Conservation (phyloP, 2,329 filamentous ascomycete genomes). For the Aspergillus quadricinctus region DNA sequence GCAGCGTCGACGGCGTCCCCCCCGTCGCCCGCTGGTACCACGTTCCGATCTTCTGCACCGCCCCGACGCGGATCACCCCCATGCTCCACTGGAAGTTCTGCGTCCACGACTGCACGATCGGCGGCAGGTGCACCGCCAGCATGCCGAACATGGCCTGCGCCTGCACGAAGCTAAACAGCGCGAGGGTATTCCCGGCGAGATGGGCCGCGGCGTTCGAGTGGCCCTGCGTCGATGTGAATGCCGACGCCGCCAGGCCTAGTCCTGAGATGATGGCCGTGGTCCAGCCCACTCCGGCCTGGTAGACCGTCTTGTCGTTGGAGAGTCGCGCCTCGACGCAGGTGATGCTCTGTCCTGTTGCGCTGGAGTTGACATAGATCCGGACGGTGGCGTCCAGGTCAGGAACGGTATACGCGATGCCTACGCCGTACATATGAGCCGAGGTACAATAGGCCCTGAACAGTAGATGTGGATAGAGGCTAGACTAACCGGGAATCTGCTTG, state of each 20-base stretch:
- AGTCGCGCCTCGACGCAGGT: conserved; percentile 84
- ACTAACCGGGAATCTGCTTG: conserved; percentile 61
- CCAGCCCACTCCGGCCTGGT: conserved; percentile 85
- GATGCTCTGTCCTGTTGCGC: conserved; percentile 58
- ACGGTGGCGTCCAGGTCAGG: conserved; percentile 87
- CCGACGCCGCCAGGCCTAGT: conserved; percentile 75
- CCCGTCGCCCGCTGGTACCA: conserved; percentile 95
- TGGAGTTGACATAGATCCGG: conserved; percentile 72
- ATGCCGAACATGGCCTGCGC: conserved; percentile 86
- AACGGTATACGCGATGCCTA: conserved; percentile 76
- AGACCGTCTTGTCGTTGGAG: conserved; percentile 87
- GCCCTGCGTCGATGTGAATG: conserved; percentile 80
- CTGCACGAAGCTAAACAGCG: conserved; percentile 90
- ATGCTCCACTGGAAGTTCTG: conserved; percentile 98
- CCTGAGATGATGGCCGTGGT: conserved; percentile 81
- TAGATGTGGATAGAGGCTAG: neutral
- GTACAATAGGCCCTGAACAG: neutral
- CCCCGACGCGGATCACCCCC: conserved; percentile 83
- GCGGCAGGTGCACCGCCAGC: conserved; percentile 74
- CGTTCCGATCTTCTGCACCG: conserved; percentile 80
- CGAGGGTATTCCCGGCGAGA: conserved; percentile 84
- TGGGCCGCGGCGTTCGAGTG: conserved; percentile 92
- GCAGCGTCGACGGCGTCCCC: conserved; percentile 71
- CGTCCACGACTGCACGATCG: conserved; percentile 86
- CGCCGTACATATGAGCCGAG: neutral